Evolutionary conservation across 2,329 filamentous ascomycete genomes (phyloP).

Genomic region (Cyphellophora europaea): DNA sequence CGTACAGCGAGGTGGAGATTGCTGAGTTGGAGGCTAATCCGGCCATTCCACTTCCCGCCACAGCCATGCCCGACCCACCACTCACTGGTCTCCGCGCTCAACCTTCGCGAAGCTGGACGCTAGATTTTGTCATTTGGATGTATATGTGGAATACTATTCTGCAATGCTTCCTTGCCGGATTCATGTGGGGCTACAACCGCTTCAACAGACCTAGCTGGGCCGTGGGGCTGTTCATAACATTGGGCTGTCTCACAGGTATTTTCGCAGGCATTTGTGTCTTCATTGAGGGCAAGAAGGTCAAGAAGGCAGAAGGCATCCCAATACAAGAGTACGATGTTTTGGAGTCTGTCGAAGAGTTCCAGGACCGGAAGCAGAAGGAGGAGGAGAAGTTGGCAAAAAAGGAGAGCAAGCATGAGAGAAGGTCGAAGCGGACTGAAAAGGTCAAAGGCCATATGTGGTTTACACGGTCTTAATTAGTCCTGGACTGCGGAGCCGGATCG

Average conservation of each 20-base stretch:
- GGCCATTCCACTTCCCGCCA: constrained; percentile 53
- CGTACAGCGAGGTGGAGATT: constrained; percentile 38
- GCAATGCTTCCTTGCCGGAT: constrained; percentile 61
- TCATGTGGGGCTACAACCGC: constrained; percentile 76
- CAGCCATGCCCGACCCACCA: constrained; percentile 55
- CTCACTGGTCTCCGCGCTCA: constrained; percentile 63
- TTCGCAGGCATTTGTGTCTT: constrained; percentile 62
- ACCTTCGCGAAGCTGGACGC: constrained; percentile 61
- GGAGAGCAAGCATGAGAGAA: constrained; percentile 7
- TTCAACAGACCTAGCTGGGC: constrained; percentile 68
- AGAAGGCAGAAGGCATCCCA: constrained; percentile 61
- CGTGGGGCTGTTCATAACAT: constrained; percentile 67
- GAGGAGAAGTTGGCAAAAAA: constrained; percentile 14
- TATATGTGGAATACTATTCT: constrained; percentile 73
- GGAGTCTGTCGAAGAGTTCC: constrained; percentile 19
- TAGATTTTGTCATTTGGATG: constrained; percentile 71
- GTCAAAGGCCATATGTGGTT: constrained; percentile 18
- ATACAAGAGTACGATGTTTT: constrained; percentile 45
- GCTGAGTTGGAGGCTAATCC: constrained; percentile 39
- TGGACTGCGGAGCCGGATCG: too few relatives aligned
- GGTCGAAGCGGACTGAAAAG: constrained; percentile 11
- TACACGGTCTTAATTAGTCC: constrained; percentile 8
- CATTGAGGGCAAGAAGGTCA: constrained; percentile 61
- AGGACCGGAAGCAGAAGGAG: constrained; percentile 15
- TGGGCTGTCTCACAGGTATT: constrained; percentile 62